Evolutionary conservation across 1,139 yeast species (phyloP).

Genomic region (Yamadazyma jaroonii): DNA sequence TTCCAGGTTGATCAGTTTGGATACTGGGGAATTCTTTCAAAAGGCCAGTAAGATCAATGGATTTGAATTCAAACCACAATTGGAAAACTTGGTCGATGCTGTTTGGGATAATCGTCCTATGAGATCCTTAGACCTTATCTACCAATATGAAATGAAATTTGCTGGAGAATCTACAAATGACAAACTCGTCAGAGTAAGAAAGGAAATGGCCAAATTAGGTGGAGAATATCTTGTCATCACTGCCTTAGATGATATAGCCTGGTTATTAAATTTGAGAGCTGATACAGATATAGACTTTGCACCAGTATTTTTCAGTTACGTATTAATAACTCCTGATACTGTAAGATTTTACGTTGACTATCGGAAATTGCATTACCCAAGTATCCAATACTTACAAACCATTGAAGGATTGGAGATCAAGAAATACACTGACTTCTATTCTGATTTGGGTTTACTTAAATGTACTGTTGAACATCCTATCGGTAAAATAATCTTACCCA

Average conservation of each 20-base stretch:
- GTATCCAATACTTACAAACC: slow-evolving; percentile 19
- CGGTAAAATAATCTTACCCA: slow-evolving; percentile 30
- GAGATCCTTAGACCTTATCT: slow-evolving; percentile 38
- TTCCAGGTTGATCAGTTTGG: slow-evolving; percentile 33
- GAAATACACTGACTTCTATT: slow-evolving; percentile 29
- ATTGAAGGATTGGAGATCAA: slow-evolving; percentile 29
- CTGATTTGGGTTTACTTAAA: slow-evolving; percentile 24
- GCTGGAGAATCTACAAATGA: slow-evolving; percentile 42
- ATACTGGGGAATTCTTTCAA: slow-evolving; percentile 34
- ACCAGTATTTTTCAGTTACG: slow-evolving; percentile 52
- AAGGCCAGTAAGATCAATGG: slow-evolving; percentile 19
- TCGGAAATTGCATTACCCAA: slow-evolving; percentile 25
- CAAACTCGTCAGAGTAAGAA: slow-evolving; percentile 31
- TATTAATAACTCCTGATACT: slow-evolving; percentile 28
- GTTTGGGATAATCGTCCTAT: slow-evolving; percentile 45
- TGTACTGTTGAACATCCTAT: slow-evolving; percentile 17
- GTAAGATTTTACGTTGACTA: slow-evolving; percentile 38
- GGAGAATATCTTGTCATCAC: slow-evolving; percentile 35
- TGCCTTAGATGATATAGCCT: slow-evolving; percentile 53
- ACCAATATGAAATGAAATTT: slow-evolving; percentile 35
- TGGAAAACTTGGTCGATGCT: slow-evolving; percentile 34
- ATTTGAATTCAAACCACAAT: slow-evolving; percentile 31
- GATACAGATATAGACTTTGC: slow-evolving; percentile 44
- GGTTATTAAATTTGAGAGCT: slow-evolving; percentile 51
- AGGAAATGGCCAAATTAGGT: slow-evolving; percentile 18